Percentiles rank a stretch among this genome's conserved stretches.
phyloP scores from a whole-genome alignment of 176 grass and related monocot genomes.

The Triticum monococcum region DNA sequence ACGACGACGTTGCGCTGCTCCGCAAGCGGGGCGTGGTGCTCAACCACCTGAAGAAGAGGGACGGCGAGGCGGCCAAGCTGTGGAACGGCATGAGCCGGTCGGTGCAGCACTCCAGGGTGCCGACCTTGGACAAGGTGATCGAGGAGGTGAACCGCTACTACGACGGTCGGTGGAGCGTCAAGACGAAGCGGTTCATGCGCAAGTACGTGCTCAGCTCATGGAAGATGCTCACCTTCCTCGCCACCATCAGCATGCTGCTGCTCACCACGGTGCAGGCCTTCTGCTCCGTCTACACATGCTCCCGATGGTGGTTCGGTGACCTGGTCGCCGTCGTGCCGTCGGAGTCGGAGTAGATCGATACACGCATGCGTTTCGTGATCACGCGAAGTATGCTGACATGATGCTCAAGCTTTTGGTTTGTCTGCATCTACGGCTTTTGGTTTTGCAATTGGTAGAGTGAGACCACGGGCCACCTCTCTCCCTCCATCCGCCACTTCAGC shows the following conservation, averaged over 20 bases:
- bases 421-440: too few species aligned
- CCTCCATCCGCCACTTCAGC: too few species aligned
- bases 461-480: too few species aligned
- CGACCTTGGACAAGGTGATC: conserved; percentile 49
- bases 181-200: conserved; percentile 30
- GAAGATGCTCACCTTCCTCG: conserved; percentile 35
- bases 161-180: conserved; percentile 67
- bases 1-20: conserved; percentile 69
- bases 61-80: conserved; percentile 49
- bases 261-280: conserved; percentile 79
- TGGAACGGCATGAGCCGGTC: conserved; percentile 84
- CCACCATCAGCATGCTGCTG: conserved; percentile 62
- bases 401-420: too few species aligned
- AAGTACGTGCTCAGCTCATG: too few species aligned
- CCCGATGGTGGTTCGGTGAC: conserved; percentile 61
- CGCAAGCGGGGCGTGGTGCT: background rate
- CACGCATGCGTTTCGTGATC: too few species aligned
- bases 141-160: conserved; percentile 78
- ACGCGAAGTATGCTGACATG: too few species aligned
- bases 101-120: conserved; percentile 63
- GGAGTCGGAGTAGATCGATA: too few species aligned
- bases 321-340: conserved; percentile 21
- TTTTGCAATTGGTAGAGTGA: too few species aligned
- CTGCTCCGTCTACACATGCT: conserved; percentile 17
- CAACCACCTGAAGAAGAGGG: conserved; percentile 78